Base-by-base conservation (phyloP, 2,329 filamentous ascomycete species). In the Sordariomycetes sp. region DNA sequence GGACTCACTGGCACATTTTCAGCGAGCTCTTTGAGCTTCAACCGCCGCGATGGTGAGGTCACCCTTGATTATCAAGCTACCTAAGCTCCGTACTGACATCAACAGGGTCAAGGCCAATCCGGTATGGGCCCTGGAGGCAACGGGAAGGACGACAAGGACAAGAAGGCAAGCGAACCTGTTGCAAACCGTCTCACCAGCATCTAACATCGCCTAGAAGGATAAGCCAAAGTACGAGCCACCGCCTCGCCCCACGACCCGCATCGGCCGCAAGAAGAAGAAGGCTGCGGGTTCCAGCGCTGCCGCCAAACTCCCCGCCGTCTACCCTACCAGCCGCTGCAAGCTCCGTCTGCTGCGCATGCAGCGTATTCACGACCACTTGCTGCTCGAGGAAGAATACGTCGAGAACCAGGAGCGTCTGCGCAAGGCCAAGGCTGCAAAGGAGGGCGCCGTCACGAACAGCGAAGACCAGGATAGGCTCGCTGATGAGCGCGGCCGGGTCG, bases 211-310 rank as follows among this genome's bases (percentile, higher is more conserved):
- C 48, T 53, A 94, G 90, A 96, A 98, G 75, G 90, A 98, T 43
- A 98, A 98, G 81, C 92, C 92, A 57, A 96, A 94, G 83, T 98
- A 98, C 72, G 92, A 98, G 64, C 92, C 92, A 45, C 92, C 92
- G 48, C 92, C 92, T 61, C 82, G 90, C 54, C 92, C 92, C 43
- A 98, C 92, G 42, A 96, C 92, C 46, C 86, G 92, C 58, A 82
- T 98, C 58, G 92, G 92, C 41, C 86, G 90, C 55, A 95, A 93
- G 82, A 98, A 98, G 84, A 90, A 88, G 75, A 95, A 86, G 80
- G 76, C 79, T 32, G 87, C 83, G 39, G 92, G 92, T 34, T 87
- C 86, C 42, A 95, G 90, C 61, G 88, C 92, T 33, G 86, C 92
- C 14, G 86, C 90, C 38, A 98, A 98, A 66, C 81, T 98, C 18